Conservation (phyloP, 345 rosid genomes). For the Euphorbia pulcherrima region DNA sequence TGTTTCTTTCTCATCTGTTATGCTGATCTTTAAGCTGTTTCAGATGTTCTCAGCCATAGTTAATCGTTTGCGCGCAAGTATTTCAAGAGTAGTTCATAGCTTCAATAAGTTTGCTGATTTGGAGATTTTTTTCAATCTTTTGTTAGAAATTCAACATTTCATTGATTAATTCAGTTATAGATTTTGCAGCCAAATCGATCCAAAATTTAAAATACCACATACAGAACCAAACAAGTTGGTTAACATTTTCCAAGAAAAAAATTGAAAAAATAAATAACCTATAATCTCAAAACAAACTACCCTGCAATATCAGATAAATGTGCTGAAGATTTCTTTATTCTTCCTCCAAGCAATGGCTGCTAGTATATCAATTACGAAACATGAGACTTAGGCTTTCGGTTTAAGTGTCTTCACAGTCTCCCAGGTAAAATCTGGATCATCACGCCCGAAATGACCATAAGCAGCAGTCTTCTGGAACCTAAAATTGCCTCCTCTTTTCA, state of each 20-base stretch:
- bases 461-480: slow-evolving; percentile 77
- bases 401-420: slow-evolving; percentile 65
- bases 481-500: slow-evolving; percentile 65
- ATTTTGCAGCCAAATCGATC: slow-evolving; percentile 76
- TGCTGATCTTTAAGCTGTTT: not conserved
- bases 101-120: not conserved
- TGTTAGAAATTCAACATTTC: not conserved
- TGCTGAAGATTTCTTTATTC: slow-evolving; percentile 31
- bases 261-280: not conserved
- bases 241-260: not conserved
- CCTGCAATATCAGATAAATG: slow-evolving; percentile 12
- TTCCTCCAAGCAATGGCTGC: slow-evolving; percentile 18
- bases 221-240: too few species aligned
- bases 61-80: slow-evolving; percentile 41
- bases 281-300: not conserved
- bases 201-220: slow-evolving; percentile 21
- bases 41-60: slow-evolving; percentile 62
- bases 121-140: not conserved
- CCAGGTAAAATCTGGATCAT: slow-evolving; percentile 73
- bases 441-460: slow-evolving; percentile 70
- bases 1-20: not conserved
- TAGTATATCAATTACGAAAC: slow-evolving; percentile 11
- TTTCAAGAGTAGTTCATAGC: not conserved
- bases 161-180: slow-evolving; percentile 53
- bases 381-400: slow-evolving; percentile 46